Evolutionary conservation across 1,284 basidiomycete genomes (phyloP), one percentile per base, ranked within the genome.

Genomic region (Ceratobasidium sp.): DNA sequence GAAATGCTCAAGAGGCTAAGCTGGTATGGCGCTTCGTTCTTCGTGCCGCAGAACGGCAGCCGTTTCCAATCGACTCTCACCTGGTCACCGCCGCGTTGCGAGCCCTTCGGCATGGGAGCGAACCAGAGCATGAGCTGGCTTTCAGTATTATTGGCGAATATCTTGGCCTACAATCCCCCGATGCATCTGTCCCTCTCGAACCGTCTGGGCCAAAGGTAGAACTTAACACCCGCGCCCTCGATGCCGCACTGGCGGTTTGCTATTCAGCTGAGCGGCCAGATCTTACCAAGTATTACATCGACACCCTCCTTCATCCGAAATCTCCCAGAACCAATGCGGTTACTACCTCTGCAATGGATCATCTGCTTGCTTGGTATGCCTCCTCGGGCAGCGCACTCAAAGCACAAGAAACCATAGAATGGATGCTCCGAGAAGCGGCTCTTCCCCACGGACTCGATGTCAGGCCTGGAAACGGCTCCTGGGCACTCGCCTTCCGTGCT

Each of bases 1-100:
- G 82, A 44, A 82, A 82, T 49, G 85, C 86, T 22, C 84, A 86
- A 25, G 90, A 92, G 78, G 91, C 90, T 9, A 90, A 88, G 80
- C 85, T 91, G 29, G 81, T 94, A 29, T 94, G 92, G 93, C 85
- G 83, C 11, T 87, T 89, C 79, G 85, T 91, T 81, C 80, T 87
- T 77, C 91, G 89, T 79, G 83, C 85, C 13, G 82, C 86, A 19
- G 51, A 37, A 86, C 87, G 78, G 77, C 80, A 81, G 54, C 82
- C 86, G n/a, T 84, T 90, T 61, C 77, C 83, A 51, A 81, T 91
- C 22, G 91, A 93, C 80, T 84, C 87, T 1, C 84, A 86, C 73
- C 81, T 89, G 61, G 84, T 91, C 56, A 81, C 86, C 9, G 82
- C 87, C 32, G 85, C 88, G 25, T 83, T 93, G 34, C 83, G 85